Evolutionary conservation across 2,329 filamentous ascomycete genomes (phyloP), one percentile per base, ranked within the genome.

Genomic region (Curvularia eragrostidis): DNA sequence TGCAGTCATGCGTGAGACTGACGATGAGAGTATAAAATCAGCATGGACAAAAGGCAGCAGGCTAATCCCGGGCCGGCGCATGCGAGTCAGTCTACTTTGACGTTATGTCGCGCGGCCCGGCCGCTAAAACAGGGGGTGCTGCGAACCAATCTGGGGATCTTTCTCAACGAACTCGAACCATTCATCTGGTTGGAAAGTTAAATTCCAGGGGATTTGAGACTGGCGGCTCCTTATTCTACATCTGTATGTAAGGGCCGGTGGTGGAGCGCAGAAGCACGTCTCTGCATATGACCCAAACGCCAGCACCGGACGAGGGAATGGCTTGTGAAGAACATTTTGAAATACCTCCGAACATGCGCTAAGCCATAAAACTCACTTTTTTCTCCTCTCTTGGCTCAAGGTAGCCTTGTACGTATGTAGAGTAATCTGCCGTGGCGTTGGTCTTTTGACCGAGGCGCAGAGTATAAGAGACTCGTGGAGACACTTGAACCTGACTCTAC

Each of bases 401-500:
- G 24, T 34, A 3, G 15, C 52, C 38, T 21, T n/a, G 19, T 43
- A 19, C 19, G 32, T 21, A 38, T 49, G 34, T 32, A 24, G 21
- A 38, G 47, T 21, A 36, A 43, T 43, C 13, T 38, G 13, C 6
- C 30, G 46, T 36, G 46, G 30, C 46, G 30, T n/a, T 48, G 18
- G 30, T 48, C 18, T 24, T 18, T 48, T 49, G 47, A 23, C 47
- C 32, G 32, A 26, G 21, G 34, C 41, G 32, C n/a, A 15, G 3
- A 49, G 19, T 49, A 49, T 49, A 49, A 49, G 44, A 49, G 32
- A 49, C 47, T 49, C 32, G 13, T 26, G 47, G 32, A 24, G n/a
- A 26, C 32, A 19, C 32, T 23, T 24, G 23, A 18, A 26, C 15
- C 24, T 4, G 7, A 34, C 30, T 38, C 13, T n/a, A 38, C 19